A percentile compares a stretch with the other conserved stretches of the same genome.
Conservation (phyloP, 257 asterid genomes). For the Przewalskia tangutica region DNA sequence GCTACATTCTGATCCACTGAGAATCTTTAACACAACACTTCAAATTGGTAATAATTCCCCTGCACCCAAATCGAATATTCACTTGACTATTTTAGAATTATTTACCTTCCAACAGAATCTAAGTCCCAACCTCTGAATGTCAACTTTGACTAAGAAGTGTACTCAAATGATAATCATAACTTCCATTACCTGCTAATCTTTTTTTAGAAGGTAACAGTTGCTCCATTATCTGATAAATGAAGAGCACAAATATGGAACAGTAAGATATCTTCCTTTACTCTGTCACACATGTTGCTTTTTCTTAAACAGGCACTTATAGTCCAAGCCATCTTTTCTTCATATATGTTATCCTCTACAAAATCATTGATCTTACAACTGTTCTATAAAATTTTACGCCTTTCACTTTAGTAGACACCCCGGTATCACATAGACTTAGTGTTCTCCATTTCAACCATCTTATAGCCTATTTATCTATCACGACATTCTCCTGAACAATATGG, state of each 20-base stretch:
- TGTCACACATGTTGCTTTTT: neutral
- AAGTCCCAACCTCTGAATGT: neutral
- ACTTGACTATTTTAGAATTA: neutral
- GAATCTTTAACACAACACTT: neutral
- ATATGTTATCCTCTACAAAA: neutral
- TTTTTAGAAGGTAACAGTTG: no score
- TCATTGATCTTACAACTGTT: neutral
- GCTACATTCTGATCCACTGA: neutral
- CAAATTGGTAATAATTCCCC: neutral
- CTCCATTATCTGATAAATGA: neutral
- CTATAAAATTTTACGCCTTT: neutral
- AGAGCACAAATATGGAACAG: neutral
- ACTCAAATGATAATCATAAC: neutral
- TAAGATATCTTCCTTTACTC: neutral
- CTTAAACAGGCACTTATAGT: neutral
- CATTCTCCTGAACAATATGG: neutral
- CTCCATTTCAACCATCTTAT: neutral
- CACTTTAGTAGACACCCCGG: neutral
- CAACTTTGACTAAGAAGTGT: neutral
- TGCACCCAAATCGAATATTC: neutral
- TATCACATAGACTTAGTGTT: neutral
- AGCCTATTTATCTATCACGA: neutral
- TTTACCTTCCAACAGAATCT: neutral
- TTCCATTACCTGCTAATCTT: no score
- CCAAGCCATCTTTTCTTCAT: neutral